Percentiles rank a stretch among this genome's conserved stretches.
Evolutionary conservation across 2,329 filamentous ascomycete species (phyloP).

Genomic region (Davidsoniella virescens): DNA sequence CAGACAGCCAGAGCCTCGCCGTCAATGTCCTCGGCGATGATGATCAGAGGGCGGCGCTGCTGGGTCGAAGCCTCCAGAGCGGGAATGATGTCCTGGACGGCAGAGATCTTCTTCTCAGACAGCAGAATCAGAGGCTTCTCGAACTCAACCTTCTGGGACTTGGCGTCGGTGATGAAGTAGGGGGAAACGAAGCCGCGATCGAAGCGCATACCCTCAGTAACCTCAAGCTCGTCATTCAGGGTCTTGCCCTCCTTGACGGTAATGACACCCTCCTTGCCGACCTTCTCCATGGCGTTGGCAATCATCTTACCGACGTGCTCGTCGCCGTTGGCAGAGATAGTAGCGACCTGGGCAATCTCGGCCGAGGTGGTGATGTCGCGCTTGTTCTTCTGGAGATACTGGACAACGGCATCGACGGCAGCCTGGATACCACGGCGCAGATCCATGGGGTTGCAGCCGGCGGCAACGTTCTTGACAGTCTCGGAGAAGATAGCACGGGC

Average conservation of each 20-base stretch:
- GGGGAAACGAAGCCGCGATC: conserved; percentile 96
- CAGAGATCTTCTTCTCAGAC: conserved; percentile 99
- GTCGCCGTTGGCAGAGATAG: conserved; percentile 95
- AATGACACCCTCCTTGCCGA: conserved; percentile 99
- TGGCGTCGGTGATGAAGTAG: conserved; percentile 99
- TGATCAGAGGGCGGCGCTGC: conserved; percentile 85
- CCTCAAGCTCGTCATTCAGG: conserved; percentile 89
- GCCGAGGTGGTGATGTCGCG: conserved; percentile 93
- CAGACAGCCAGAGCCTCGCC: conserved; percentile 96
- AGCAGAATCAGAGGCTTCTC: conserved; percentile 98
- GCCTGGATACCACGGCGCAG: conserved; percentile 92
- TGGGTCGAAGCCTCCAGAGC: conserved; percentile 95
- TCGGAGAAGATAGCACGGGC: conserved; percentile 98
- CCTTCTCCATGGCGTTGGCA: conserved; percentile 98
- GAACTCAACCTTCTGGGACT: conserved; percentile 97
- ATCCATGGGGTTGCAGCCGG: conserved; percentile 99
- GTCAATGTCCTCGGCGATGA: conserved; percentile 98
- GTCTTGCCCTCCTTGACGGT: conserved; percentile 99
- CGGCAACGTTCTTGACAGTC: conserved; percentile 98
- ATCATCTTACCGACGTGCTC: conserved; percentile 89
- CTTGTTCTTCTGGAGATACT: conserved; percentile 91
- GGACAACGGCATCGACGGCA: conserved; percentile 84
- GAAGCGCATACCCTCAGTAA: conserved; percentile 99
- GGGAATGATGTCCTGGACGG: conserved; percentile 96
- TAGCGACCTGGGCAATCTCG: conserved; percentile 95